A percentile compares a stretch with the other conserved stretches of the same genome.
phyloP scores from a whole-genome alignment of 495 filamentous ascomycete genomes.

The Daldinia grandis region DNA sequence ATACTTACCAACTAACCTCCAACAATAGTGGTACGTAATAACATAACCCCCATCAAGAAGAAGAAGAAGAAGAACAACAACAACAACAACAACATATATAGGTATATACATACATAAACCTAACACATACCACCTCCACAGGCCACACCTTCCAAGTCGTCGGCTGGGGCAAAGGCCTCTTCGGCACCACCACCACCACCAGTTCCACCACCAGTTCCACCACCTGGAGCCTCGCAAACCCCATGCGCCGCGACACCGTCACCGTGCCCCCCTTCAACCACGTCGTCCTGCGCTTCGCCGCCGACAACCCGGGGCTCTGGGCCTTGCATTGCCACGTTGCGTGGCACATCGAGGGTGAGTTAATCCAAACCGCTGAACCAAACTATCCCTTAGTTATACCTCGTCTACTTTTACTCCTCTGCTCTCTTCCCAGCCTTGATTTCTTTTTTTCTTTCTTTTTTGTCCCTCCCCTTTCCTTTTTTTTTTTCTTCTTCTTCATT shows the following conservation, averaged over 20 bases:
- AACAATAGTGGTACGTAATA: conserved; percentile 13
- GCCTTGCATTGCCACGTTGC: conserved; percentile 48
- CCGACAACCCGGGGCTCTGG: conserved; percentile 50
- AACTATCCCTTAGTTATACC: no score
- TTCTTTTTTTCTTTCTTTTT: neutral
- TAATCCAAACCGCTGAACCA: no score
- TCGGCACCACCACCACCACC: conserved; percentile 16
- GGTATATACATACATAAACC: neutral
- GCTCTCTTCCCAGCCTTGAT: neutral
- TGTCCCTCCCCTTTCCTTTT: neutral
- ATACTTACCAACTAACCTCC: neutral
- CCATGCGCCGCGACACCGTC: conserved; percentile 47
- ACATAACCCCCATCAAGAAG: neutral
- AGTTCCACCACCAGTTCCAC: conserved; percentile 18
- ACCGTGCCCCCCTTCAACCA: conserved; percentile 42
- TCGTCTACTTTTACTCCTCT: neutral
- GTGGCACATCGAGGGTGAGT: conserved; percentile 46
- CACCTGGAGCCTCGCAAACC: conserved; percentile 43
- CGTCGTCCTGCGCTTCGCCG: conserved; percentile 43
- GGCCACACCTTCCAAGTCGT: conserved; percentile 49
- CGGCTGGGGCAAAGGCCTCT: conserved; percentile 45
- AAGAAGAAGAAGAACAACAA: neutral
- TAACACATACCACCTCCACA: conserved; percentile 9
- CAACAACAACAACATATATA: no score
- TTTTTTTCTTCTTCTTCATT: neutral